These are phyloP conservation scores for Podila horticola DNA, from an alignment of 192 early-diverging fungal genomes.

Conservation along the genomic window DNA sequence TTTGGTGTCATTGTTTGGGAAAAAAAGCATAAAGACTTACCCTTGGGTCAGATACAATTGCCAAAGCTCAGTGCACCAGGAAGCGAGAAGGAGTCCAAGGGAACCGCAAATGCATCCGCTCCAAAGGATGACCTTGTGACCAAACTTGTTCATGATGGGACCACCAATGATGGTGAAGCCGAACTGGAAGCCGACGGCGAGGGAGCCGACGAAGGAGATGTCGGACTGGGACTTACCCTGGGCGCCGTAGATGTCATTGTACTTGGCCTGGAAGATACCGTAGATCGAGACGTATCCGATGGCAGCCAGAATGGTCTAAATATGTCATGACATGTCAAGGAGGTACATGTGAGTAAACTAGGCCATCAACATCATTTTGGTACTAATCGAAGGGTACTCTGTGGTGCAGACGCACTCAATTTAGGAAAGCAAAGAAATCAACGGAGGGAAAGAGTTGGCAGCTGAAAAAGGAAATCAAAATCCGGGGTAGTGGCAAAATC, in stretches of 20 bases:
- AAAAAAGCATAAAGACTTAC: too few relatives aligned
- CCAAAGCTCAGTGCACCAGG: slow-evolving; percentile 39
- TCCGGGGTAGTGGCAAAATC: slow-evolving; percentile 1
- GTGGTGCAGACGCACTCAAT: not conserved
- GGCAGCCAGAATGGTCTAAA: slow-evolving; percentile 42
- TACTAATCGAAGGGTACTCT: too few relatives aligned
- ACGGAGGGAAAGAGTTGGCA: not conserved
- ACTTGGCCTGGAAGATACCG: slow-evolving; percentile 42
- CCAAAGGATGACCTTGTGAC: slow-evolving; percentile 40
- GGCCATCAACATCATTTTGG: too few relatives aligned
- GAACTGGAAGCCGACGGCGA: slow-evolving; percentile 42
- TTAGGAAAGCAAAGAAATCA: not conserved
- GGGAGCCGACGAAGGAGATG: slow-evolving; percentile 38
- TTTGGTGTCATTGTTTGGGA: too few relatives aligned
- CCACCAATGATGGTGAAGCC: slow-evolving; percentile 33
- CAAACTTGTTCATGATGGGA: slow-evolving; percentile 33
- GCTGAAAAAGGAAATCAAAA: slow-evolving; percentile 6
- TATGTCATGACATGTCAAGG: not conserved
- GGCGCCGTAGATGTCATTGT: slow-evolving; percentile 26
- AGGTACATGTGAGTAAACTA: not conserved
- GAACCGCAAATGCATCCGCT: slow-evolving; percentile 30
- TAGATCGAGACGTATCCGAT: slow-evolving; percentile 50
- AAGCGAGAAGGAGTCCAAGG: slow-evolving; percentile 33
- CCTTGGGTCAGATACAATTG: slow-evolving; percentile 42
- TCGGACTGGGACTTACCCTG: slow-evolving; percentile 19